Percentiles rank a stretch among this genome's conserved stretches.
phyloP scores from a whole-genome alignment of 371 early-diverging fungal species.

The Rhizopus sp. region DNA sequence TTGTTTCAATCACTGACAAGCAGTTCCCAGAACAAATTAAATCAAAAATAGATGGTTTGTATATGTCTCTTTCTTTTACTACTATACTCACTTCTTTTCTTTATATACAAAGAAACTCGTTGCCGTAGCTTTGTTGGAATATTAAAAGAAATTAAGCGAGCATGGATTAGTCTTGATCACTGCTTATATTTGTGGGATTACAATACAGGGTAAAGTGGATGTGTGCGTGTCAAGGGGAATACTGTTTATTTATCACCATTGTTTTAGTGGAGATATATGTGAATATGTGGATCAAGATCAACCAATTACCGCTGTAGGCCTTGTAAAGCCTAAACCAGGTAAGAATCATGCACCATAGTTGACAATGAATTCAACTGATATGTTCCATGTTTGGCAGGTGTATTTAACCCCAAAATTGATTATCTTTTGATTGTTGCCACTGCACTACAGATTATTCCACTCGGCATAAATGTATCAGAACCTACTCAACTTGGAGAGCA shows the following conservation, averaged over 20 bases:
- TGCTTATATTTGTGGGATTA: constrained; percentile 82
- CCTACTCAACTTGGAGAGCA: constrained; percentile 5
- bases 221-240: too few relatives aligned
- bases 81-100: background rate
- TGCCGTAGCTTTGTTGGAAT: constrained; percentile 85
- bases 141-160: constrained; percentile 76
- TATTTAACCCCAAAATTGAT: constrained; percentile 76
- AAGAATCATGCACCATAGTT: background rate
- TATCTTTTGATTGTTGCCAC: constrained; percentile 86
- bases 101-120: constrained; percentile 51
- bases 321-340: constrained; percentile 77
- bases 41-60: constrained; percentile 68
- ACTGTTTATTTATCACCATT: background rate
- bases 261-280: constrained; percentile 57
- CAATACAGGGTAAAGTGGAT: constrained; percentile 46
- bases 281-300: constrained; percentile 87
- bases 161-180: constrained; percentile 84
- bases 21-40: constrained; percentile 71
- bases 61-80: background rate
- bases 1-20: constrained; percentile 49
- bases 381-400: constrained; percentile 37
- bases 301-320: constrained; percentile 75
- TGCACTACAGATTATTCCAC: constrained; percentile 77
- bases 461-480: constrained; percentile 37
- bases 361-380: background rate